Evolutionary conservation across 2,329 filamentous ascomycete genomes (phyloP), one percentile per base, ranked within the genome.

Genomic region (Cladophialophora exuberans): DNA sequence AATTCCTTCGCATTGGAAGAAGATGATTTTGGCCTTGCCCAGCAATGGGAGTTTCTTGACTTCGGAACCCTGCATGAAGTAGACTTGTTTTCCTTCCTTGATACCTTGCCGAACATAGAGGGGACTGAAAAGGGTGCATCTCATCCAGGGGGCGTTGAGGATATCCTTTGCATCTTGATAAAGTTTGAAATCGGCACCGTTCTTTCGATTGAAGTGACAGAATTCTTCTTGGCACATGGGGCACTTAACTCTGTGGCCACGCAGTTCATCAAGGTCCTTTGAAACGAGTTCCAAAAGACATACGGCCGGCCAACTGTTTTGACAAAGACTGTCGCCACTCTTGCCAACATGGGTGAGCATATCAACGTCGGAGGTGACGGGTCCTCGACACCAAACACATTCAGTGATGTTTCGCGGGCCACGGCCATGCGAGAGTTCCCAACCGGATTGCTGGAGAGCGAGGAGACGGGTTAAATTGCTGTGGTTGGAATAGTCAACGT

Each of bases 371-470:
- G 52, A 38, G 6, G 18, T 47, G 39, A 61, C 30, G 10, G 44
- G n/a, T 17, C 51, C 54, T n/a, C 52, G 52, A 28, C 58, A 61
- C 51, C 51, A 57, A 15, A 57, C 42, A 22, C 58, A 61, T 15
- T 20, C 23, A 6, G 39, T 39, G 18, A 56, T 42, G 3, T 55
- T 18, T 6, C 58, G 54, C n/a, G 58, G 58, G 22, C 58, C 58
- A 7, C 45, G 46, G 13, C 58, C 58, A 25, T 26, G 50, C 17
- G 36, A 38, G 2, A 56, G n/a, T 2, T 15, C 44, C 58, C 58
- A 61, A 17, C 48, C 52, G 17, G 15, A 31, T 23, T 45, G 44
- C 4, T 36, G 10, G 6, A 61, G 33, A 20, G 52, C 44, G 28
- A 57, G 30, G n/a, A 57, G n/a, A 33, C 52, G 54, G 11, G 41